These are phyloP conservation scores for Scheffersomyces lignicola DNA, from an alignment of 1,139 yeast genomes.

Conservation along the genomic window DNA sequence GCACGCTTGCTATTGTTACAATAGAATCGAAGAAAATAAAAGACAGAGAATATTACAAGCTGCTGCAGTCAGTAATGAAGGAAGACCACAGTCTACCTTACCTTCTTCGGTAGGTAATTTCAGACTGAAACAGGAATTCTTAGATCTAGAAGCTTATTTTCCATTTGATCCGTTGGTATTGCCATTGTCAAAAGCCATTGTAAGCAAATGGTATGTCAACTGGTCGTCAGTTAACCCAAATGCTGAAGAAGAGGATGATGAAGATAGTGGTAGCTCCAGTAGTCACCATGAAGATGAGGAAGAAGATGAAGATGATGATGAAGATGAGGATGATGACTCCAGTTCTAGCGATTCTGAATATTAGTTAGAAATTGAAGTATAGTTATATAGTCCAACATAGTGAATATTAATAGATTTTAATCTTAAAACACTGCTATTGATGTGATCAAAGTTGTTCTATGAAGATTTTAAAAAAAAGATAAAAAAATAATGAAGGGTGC, in stretches of 20 bases:
- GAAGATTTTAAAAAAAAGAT: too few species aligned
- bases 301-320: constrained; percentile 13
- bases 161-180: constrained; percentile 93
- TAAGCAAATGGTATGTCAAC: constrained; percentile 66
- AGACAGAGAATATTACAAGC: constrained; percentile 54
- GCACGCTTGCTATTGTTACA: constrained; percentile 89
- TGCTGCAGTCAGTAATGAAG: constrained; percentile 17
- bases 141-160: constrained; percentile 87
- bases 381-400: too few species aligned
- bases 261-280: constrained; percentile 44
- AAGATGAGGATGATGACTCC: constrained; percentile 14
- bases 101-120: constrained; percentile 42
- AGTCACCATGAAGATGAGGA: constrained; percentile 18
- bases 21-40: constrained; percentile 88
- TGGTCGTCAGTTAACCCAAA: constrained; percentile 62
- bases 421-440: too few species aligned
- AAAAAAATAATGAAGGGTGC: constrained; percentile 51
- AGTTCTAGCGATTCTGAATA: constrained; percentile 21
- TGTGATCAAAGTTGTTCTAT: too few species aligned
- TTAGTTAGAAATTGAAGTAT: too few species aligned
- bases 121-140: constrained; percentile 69
- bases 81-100: constrained; percentile 10
- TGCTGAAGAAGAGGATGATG: constrained; percentile 62
- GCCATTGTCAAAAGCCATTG: constrained; percentile 53
- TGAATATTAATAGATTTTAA: too few species aligned